Percentiles rank a stretch among this genome's conserved stretches.
Conservation (phyloP, 2,329 filamentous ascomycete species). For the Colletotrichum tabaci region DNA sequence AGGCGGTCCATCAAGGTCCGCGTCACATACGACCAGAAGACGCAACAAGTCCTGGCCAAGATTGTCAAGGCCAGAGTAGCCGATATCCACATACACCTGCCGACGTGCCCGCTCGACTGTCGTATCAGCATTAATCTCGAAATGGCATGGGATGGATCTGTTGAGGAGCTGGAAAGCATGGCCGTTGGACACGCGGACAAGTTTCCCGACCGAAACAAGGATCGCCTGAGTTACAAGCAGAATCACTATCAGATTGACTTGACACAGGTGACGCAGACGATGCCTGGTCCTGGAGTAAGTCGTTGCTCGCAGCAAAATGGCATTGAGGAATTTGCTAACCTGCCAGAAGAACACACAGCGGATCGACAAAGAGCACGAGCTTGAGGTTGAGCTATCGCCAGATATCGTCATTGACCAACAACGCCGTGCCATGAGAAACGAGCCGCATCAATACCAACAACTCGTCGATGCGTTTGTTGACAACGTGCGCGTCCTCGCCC, state of each 20-base stretch:
- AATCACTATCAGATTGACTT: conserved; percentile 91
- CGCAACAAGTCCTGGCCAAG: conserved; percentile 78
- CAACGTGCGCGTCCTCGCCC: conserved; percentile 75
- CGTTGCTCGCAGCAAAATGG: background rate
- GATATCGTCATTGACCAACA: conserved; percentile 77
- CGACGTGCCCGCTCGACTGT: conserved; percentile 85
- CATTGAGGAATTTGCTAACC: conserved; percentile 36
- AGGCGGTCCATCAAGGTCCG: conserved; percentile 75
- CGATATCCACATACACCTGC: conserved; percentile 90
- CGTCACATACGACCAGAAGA: conserved; percentile 83
- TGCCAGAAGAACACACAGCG: conserved; percentile 56
- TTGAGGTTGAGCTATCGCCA: conserved; percentile 83
- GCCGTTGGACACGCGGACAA: conserved; percentile 55
- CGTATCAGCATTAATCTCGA: conserved; percentile 96
- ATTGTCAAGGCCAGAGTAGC: conserved; percentile 93
- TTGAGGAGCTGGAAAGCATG: conserved; percentile 67
- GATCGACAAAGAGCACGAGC: conserved; percentile 79
- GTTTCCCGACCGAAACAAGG: conserved; percentile 81
- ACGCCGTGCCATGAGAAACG: conserved; percentile 64
- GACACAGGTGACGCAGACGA: conserved; percentile 82
- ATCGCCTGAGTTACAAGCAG: conserved; percentile 92
- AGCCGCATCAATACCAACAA: conserved; percentile 74
- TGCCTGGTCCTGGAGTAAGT: conserved; percentile 56
- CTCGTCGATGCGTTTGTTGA: conserved; percentile 82
- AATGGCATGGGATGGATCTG: conserved; percentile 84